phyloP scores from a whole-genome alignment of 352 stramenopile genomes.

The Plasmopara muralis region DNA sequence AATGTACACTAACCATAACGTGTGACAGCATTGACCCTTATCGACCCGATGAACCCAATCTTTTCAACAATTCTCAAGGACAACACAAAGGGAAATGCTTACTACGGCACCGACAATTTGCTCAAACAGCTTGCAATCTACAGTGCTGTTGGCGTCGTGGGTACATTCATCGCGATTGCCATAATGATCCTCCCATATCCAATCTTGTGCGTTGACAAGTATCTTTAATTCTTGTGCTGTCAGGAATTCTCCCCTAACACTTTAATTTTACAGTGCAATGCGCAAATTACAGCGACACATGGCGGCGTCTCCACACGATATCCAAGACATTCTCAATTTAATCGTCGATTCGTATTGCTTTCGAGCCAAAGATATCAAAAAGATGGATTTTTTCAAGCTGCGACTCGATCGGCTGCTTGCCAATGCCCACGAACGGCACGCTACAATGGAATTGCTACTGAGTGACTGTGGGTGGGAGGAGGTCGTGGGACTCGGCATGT shows the following conservation, averaged over 20 bases:
- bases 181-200: conserved; percentile 58
- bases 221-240: background rate
- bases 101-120: conserved; percentile 48
- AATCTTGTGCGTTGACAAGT: conserved; percentile 35
- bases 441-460: conserved; percentile 49
- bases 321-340: conserved; percentile 69
- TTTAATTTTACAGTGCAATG: conserved; percentile 32
- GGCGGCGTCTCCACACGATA: conserved; percentile 41
- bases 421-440: conserved; percentile 30
- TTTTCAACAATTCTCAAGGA: conserved; percentile 50
- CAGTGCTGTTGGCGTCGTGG: conserved; percentile 53
- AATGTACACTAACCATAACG: background rate
- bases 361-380: conserved; percentile 58
- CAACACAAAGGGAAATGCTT: conserved; percentile 27
- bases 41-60: conserved; percentile 65
- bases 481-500: conserved; percentile 41
- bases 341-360: conserved; percentile 82
- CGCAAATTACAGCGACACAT: conserved; percentile 41
- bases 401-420: conserved; percentile 47
- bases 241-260: background rate
- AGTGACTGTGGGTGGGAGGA: conserved; percentile 74
- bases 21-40: conserved; percentile 46
- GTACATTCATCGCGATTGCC: conserved; percentile 51
- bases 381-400: conserved; percentile 74
- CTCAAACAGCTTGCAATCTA: conserved; percentile 67